Percentiles rank a stretch among this genome's conserved stretches.
Evolutionary conservation across 2,329 filamentous ascomycete species (phyloP).

Genomic region (Endocalyx cinctus): DNA sequence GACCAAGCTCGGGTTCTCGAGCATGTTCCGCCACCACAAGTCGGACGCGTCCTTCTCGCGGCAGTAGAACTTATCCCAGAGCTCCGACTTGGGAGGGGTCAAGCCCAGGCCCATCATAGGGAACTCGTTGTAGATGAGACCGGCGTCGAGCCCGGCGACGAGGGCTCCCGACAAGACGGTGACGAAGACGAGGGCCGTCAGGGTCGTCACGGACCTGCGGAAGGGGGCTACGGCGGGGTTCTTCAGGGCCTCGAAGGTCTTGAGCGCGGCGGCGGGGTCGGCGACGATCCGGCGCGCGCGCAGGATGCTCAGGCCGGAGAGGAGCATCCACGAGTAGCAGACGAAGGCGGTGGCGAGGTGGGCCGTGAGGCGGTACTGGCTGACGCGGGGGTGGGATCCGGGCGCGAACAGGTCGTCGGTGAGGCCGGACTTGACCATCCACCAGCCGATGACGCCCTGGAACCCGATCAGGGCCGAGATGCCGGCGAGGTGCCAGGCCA

Average conservation of each 20-base stretch:
- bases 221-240: conserved; percentile 67
- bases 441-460: conserved; percentile 95
- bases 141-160: conserved; percentile 91
- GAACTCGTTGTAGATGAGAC: conserved; percentile 98
- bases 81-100: conserved; percentile 74
- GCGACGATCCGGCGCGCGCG: conserved; percentile 69
- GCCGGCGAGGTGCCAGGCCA: conserved; percentile 72
- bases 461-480: conserved; percentile 90
- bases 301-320: conserved; percentile 80
- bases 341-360: conserved; percentile 88
- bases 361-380: conserved; percentile 85
- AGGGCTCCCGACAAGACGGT: conserved; percentile 93
- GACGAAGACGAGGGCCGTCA: conserved; percentile 73
- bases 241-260: conserved; percentile 57
- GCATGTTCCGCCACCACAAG: conserved; percentile 93
- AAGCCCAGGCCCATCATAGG: conserved; percentile 87
- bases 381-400: conserved; percentile 85
- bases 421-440: conserved; percentile 97
- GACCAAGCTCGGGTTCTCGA: conserved; percentile 93
- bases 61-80: conserved; percentile 82
- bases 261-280: conserved; percentile 58
- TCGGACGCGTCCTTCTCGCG: conserved; percentile 74
- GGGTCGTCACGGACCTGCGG: conserved; percentile 64
- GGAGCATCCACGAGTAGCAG: conserved; percentile 92
- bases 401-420: conserved; percentile 94